Percentiles rank a stretch among this genome's conserved stretches.
phyloP scores from a whole-genome alignment of 768 basidiomycete genomes.

The Termitomyces sp. region DNA sequence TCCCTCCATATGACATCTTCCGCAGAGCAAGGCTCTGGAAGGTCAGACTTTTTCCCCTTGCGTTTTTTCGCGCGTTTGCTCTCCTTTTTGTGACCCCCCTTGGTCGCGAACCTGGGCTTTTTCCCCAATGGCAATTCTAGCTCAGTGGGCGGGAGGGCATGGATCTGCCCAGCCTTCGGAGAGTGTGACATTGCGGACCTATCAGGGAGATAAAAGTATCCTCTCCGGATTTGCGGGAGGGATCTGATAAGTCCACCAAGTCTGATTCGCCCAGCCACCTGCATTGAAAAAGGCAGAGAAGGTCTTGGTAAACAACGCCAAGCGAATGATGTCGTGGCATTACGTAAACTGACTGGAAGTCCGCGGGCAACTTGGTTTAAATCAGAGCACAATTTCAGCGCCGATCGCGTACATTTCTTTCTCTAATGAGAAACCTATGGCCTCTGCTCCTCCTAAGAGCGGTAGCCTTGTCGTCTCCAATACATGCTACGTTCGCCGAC shows the following conservation, averaged over 20 bases:
- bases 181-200: constrained; percentile 8
- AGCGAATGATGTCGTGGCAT: constrained; percentile 5
- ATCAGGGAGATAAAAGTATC: background rate
- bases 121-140: constrained; percentile 20
- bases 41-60: constrained; percentile 30
- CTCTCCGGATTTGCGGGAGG: background rate
- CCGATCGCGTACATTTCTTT: background rate
- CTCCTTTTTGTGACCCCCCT: constrained; percentile 18
- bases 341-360: constrained; percentile 6
- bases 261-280: background rate
- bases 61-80: constrained; percentile 21
- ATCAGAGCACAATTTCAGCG: background rate
- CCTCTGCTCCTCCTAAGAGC: constrained; percentile 4
- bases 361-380: background rate
- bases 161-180: constrained; percentile 16
- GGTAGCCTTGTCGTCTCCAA: constrained; percentile 7
- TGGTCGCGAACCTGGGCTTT: constrained; percentile 18
- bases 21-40: constrained; percentile 60
- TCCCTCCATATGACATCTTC: constrained; percentile 78
- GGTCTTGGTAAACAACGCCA: constrained; percentile 9
- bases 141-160: constrained; percentile 13
- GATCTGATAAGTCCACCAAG: background rate
- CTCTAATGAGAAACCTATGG: constrained; percentile 10
- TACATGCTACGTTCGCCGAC: background rate
- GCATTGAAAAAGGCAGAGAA: constrained; percentile 7